These are phyloP conservation scores for Zygoascus ofunaensis DNA, from an alignment of 805 yeast genomes.

Conservation along the genomic window DNA sequence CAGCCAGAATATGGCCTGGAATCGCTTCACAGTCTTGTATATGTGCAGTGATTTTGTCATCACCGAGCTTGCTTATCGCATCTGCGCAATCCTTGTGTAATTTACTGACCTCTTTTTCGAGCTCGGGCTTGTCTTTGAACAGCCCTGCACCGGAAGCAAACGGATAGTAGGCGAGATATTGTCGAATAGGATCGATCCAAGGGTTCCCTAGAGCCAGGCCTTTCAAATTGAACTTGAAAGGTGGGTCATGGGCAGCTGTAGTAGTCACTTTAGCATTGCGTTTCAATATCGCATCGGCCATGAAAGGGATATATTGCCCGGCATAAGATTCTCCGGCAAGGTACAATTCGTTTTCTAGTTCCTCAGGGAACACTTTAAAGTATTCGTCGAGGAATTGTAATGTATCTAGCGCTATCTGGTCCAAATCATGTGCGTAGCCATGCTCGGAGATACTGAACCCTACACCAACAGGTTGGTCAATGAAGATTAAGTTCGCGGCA, in stretches of 20 bases:
- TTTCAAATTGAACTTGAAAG: slow-evolving; percentile 36
- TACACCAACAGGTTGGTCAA: slow-evolving; percentile 93
- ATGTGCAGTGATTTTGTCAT: slow-evolving; percentile 17
- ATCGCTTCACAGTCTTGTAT: slow-evolving; percentile 33
- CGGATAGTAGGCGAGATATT: slow-evolving; percentile 72
- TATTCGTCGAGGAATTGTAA: slow-evolving; percentile 56
- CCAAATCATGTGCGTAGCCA: slow-evolving; percentile 31
- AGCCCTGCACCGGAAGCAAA: slow-evolving; percentile 54
- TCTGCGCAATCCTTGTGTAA: slow-evolving; percentile 22
- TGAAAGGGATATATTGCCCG: slow-evolving; percentile 90
- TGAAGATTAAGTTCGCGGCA: slow-evolving; percentile 66
- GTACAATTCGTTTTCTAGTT: slow-evolving; percentile 50
- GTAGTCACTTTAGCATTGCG: slow-evolving; percentile 30
- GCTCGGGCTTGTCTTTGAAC: slow-evolving; percentile 29
- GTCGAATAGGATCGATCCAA: slow-evolving; percentile 84
- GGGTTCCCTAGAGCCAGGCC: slow-evolving; percentile 85
- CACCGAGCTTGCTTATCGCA: slow-evolving; percentile 17
- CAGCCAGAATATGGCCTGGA: slow-evolving; percentile 29
- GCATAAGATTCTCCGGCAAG: slow-evolving; percentile 96
- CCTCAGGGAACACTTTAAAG: slow-evolving; percentile 65
- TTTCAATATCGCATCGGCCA: slow-evolving; percentile 53
- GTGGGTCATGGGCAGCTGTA: background rate
- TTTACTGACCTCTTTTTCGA: slow-evolving; percentile 16
- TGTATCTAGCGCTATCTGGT: slow-evolving; percentile 52
- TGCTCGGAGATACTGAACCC: slow-evolving; percentile 66